Base-by-base conservation (phyloP, 306 rosid species). In the Pyrus communis region DNA sequence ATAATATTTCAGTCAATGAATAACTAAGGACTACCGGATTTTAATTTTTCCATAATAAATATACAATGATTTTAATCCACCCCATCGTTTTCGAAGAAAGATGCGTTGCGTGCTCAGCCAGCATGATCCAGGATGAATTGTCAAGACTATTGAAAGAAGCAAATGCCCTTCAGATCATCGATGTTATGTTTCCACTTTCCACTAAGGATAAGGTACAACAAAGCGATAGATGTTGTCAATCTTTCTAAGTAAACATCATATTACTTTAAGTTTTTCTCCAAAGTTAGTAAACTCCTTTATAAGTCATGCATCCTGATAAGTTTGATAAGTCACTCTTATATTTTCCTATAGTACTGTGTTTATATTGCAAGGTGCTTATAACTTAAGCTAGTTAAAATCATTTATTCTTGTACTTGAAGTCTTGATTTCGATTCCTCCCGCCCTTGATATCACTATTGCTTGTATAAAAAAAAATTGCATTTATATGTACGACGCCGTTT, bases 31-130 rank as follows among this genome's bases (percentile, higher is more conserved):
- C n/a, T n/a, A n/a, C 27, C 27, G 1, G 27, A 25, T 25, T 1
- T 25, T 25, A 25, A 25, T 25, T 25, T 25, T 25, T 25, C 1
- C 27, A 30, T 30, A 30, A 30, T 30, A 30, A 30, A 30, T 30
- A 35, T 35, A 35, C 40, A 35, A 35, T 35, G 40, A 35, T 35
- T 35, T 35, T 35, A 35, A 49, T 49, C 19, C 21, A 4, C 19
- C 54, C 5, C 22, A 13, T 77, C 75, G 49, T 51, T 70, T 59
- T 69, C 76, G 23, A 69, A 45, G 65, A 70, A 75, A n/a, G 69
- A 64, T 69, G 21, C 19, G 18, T 49, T 73, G 21, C 19, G 18
- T 49, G 54, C 54, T 49, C 54, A 49, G 43, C 19, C 12, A 70
- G 13, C 52, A 65, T 38, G 25, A 30, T 49, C 82, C 70, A 30